These are phyloP conservation scores for Globisporangium cederbergense DNA, from an alignment of 352 stramenopile species.

Conservation along the genomic window DNA sequence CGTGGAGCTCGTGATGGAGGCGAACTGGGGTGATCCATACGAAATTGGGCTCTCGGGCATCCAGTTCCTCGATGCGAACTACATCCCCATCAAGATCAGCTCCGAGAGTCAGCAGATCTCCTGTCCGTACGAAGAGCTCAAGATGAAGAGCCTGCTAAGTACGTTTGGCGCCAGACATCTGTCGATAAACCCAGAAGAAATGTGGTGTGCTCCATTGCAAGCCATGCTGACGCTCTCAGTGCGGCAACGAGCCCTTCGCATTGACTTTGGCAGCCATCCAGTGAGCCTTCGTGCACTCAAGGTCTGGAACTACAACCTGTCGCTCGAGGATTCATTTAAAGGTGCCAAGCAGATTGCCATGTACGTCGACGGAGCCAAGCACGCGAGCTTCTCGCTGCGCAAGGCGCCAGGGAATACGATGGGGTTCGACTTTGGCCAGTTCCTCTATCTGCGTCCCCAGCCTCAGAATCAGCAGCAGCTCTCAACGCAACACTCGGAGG, in stretches of 20 bases:
- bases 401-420: conserved; percentile 77
- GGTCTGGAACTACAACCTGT: conserved; percentile 81
- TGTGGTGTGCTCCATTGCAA: conserved; percentile 59
- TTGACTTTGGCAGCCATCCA: conserved; percentile 48
- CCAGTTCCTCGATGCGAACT: conserved; percentile 60
- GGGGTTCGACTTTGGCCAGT: conserved; percentile 85
- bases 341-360: conserved; percentile 61
- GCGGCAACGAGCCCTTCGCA: conserved; percentile 30
- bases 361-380: conserved; percentile 41
- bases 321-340: conserved; percentile 74
- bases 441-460: conserved; percentile 46
- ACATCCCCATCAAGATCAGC: conserved; percentile 32
- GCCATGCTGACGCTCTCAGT: conserved; percentile 34
- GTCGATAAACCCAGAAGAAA: conserved; percentile 42
- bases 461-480: conserved; percentile 9
- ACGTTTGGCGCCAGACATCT: conserved; percentile 45
- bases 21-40: conserved; percentile 73
- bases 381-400: conserved; percentile 57
- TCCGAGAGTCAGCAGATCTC: conserved; percentile 27
- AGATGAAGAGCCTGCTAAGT: conserved; percentile 34
- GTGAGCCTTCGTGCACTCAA: conserved; percentile 52
- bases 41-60: conserved; percentile 58
- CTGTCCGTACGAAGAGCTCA: conserved; percentile 30
- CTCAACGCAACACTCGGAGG: not conserved
- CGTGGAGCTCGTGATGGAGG: conserved; percentile 53